phyloP scores from a whole-genome alignment of 2,329 filamentous ascomycete genomes.

The Botrytis medusae region DNA sequence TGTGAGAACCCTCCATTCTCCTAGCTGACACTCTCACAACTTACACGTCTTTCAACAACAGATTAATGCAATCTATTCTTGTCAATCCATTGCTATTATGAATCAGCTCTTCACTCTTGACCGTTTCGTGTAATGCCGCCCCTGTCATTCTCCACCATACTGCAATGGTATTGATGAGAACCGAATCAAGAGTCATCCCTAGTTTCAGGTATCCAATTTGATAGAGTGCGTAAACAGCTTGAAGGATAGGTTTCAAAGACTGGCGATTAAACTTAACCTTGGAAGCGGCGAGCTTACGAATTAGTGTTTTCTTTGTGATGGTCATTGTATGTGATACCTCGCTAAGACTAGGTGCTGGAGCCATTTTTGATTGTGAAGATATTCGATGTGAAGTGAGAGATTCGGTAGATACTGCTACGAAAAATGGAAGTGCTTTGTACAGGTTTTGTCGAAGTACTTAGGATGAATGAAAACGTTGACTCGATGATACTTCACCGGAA shows the following conservation, averaged over 20 bases:
- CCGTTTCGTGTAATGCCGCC: background rate
- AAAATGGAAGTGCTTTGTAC: background rate
- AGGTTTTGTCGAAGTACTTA: background rate
- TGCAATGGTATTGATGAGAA: background rate
- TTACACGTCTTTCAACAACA: background rate
- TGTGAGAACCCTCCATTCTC: background rate
- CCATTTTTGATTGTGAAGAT: background rate
- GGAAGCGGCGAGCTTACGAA: background rate
- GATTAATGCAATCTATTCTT: background rate
- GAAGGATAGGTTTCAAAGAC: background rate
- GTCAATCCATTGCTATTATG: background rate
- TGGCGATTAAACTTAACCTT: background rate
- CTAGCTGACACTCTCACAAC: accelerated
- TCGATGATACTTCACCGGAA: background rate
- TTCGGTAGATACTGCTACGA: background rate
- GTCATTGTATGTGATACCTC: background rate
- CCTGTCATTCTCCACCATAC: background rate
- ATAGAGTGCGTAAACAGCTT: background rate
- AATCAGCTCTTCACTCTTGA: background rate
- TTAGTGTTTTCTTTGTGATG: background rate
- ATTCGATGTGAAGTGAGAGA: background rate
- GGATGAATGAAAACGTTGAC: background rate
- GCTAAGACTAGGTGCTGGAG: background rate
- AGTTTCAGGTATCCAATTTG: background rate
- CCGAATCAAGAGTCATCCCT: background rate